Conservation (phyloP, 768 basidiomycete species). For the Termitomyces sp. region DNA sequence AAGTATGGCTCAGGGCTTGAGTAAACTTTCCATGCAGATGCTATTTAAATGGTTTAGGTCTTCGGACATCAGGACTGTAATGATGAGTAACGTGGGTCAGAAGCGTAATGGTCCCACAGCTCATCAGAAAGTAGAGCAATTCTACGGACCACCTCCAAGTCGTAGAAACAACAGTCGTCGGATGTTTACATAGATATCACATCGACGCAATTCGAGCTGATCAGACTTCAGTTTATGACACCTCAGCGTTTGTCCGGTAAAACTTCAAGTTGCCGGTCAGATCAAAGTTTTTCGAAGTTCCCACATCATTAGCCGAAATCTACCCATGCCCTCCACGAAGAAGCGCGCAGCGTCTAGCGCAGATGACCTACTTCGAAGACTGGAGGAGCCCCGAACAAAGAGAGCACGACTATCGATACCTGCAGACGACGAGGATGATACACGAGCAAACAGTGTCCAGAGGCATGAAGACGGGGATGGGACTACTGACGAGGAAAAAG, state of each 20-base stretch:
- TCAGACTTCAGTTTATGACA: too few species aligned
- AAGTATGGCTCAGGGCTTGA: not conserved
- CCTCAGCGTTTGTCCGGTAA: not conserved
- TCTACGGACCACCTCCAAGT: too few species aligned
- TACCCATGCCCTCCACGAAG: conserved; percentile 13
- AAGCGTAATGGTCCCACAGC: not conserved
- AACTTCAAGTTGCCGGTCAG: not conserved
- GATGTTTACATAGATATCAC: too few species aligned
- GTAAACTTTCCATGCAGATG: not conserved
- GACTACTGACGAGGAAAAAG: conserved; percentile 3
- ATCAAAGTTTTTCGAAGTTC: not conserved
- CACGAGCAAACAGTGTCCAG: not conserved
- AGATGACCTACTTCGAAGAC: conserved; percentile 42
- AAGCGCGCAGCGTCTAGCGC: conserved; percentile 27
- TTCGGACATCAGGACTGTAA: too few species aligned
- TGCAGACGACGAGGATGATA: conserved; percentile 9
- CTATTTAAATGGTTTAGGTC: too few species aligned
- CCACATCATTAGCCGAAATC: not conserved
- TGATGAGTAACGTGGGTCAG: too few species aligned
- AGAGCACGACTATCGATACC: conserved; percentile 22
- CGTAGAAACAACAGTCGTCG: too few species aligned
- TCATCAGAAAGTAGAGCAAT: not conserved
- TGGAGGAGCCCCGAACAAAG: conserved; percentile 38
- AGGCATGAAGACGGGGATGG: conserved; percentile 4
- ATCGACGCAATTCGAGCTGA: too few species aligned